Conservation (phyloP, 352 stramenopile genomes). For the Ophiocytium majus region DNA sequence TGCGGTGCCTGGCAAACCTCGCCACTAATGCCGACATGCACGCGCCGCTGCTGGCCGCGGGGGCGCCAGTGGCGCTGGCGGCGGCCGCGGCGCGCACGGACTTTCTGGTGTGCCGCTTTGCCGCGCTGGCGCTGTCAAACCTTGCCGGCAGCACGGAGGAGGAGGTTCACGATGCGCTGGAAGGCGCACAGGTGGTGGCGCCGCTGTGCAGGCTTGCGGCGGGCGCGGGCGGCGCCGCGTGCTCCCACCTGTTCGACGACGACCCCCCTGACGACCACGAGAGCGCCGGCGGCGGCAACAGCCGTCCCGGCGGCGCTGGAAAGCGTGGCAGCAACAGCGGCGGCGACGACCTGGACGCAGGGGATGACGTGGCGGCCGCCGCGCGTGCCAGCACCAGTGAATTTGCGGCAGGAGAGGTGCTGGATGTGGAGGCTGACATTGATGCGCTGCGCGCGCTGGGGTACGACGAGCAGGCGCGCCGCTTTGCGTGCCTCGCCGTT, state of each 20-base stretch:
- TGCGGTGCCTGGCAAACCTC: slow-evolving; percentile 66
- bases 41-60: slow-evolving; percentile 67
- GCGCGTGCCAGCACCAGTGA: too few relatives aligned
- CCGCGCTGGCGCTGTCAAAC: slow-evolving; percentile 80
- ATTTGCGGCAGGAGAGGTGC: too few relatives aligned
- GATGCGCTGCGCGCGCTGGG: slow-evolving; percentile 45
- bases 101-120: slow-evolving; percentile 73
- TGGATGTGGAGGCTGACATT: slow-evolving; percentile 37
- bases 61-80: slow-evolving; percentile 63
- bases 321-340: too few relatives aligned
- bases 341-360: too few relatives aligned
- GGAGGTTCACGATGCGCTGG: slow-evolving; percentile 70
- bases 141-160: slow-evolving; percentile 70
- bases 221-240: neutral
- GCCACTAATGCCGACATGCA: slow-evolving; percentile 78
- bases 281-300: neutral
- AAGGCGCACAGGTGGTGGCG: slow-evolving; percentile 65
- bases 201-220: slow-evolving; percentile 41
- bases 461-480: slow-evolving; percentile 64
- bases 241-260: neutral
- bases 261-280: neutral
- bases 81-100: slow-evolving; percentile 67
- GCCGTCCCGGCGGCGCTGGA: slow-evolving; percentile 2
- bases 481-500: slow-evolving; percentile 75
- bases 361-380: too few relatives aligned